These are phyloP conservation scores for Cytospora leucostoma DNA, from an alignment of 2,329 filamentous ascomycete genomes.

Conservation along the genomic window DNA sequence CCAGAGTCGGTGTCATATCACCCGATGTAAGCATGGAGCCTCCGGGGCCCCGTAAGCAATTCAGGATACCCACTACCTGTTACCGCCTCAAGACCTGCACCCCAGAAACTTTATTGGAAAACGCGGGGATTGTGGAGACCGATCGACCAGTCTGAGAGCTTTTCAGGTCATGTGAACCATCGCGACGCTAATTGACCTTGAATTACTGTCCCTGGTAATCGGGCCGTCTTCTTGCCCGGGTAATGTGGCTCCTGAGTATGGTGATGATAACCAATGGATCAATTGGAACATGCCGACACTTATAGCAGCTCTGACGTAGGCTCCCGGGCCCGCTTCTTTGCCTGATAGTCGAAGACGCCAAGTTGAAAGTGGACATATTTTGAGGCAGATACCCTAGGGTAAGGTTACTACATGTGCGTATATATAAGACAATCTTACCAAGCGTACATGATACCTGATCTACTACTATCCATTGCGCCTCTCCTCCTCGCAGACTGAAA, in stretches of 20 bases:
- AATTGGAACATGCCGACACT: background rate
- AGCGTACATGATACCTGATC: background rate
- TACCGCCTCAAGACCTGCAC: background rate
- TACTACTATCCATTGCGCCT: too few species aligned
- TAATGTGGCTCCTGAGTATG: background rate
- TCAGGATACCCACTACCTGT: background rate
- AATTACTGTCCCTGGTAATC: background rate
- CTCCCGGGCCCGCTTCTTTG: too few species aligned
- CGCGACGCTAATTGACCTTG: background rate
- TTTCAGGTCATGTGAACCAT: conserved; percentile 11
- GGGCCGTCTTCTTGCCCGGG: background rate
- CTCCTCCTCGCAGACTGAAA: background rate
- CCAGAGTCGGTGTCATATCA: background rate
- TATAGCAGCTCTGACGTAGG: too few species aligned
- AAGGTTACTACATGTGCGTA: too few species aligned
- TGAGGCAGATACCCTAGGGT: too few species aligned
- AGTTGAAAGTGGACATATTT: too few species aligned
- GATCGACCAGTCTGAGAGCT: background rate
- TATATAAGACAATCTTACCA: background rate
- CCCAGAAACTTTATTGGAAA: conserved; percentile 9
- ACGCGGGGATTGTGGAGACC: conserved; percentile 20
- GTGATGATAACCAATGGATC: background rate
- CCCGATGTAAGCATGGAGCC: background rate
- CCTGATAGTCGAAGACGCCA: too few species aligned
- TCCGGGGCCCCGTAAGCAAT: background rate